Base-by-base conservation (phyloP, 2,329 filamentous ascomycete genomes). In the Xylariales sp. region DNA sequence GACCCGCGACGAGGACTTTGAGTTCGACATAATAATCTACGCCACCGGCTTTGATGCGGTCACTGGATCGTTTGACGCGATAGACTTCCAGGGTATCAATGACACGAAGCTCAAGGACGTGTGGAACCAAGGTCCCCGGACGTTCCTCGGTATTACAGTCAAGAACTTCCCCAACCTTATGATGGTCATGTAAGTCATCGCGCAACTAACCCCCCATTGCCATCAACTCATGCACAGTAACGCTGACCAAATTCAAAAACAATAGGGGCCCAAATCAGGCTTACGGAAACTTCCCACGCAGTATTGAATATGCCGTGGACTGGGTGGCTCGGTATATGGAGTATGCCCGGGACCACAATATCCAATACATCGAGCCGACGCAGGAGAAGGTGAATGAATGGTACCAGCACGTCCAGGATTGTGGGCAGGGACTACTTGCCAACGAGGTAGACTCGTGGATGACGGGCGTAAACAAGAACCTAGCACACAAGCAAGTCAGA, bases 401-500 rank as follows among this genome's bases (percentile, higher is more conserved):
- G 70, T 70, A 66, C 0, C 51, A 68, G 27, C 71, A 74, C 55
- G 72, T 76, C 3, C 52, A 63, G 17, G 58, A 68, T 4, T 70
- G 66, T 36, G 61, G 63, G 0, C 51, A 65, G 24, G 70, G 70
- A 0, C 41, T 67, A 8, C 45, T 76, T 18, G 57, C 61, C 0
- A 69, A 67, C 41, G 62, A 72, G 43, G 66, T 73, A 0, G 70
- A 76, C 42, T 66, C 62, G 2, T 76, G 72, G 72, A 74, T 75
- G 70, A 76, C 70, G 2, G 72, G 72, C 1, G 66, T 76, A 2
- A 76, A 76, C 44, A 70, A 60, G 44, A 74, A 75, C 40, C 48
- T 74, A 27, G 54, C 57, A 13, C 55, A 62, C 25, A 72, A 72
- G 55, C 59, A 65, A 46, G 63, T 61, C 42, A 56, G 70, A 31